Percentiles rank a stretch among this genome's conserved stretches.
Evolutionary conservation across 805 yeast genomes (phyloP).

Genomic region (Ogataea wickerhamii): DNA sequence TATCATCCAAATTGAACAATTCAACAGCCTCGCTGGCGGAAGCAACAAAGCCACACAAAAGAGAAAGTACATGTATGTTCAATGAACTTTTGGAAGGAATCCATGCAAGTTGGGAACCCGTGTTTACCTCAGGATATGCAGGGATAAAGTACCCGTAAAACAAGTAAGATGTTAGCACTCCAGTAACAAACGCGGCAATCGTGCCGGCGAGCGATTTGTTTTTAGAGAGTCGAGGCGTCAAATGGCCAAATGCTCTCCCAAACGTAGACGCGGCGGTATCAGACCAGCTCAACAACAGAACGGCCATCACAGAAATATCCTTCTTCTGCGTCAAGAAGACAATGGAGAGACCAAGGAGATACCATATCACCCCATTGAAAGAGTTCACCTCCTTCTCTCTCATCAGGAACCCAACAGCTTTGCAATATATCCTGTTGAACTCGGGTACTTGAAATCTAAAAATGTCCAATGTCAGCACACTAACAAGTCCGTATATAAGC

Average conservation of each 20-base stretch:
- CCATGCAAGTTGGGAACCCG: conserved; percentile 58
- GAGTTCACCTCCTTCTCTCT: conserved; percentile 72
- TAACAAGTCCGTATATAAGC: conserved; percentile 50
- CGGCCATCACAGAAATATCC: conserved; percentile 75
- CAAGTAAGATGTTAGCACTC: conserved; percentile 59
- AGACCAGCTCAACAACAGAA: conserved; percentile 88
- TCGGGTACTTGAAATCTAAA: conserved; percentile 57
- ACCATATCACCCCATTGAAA: conserved; percentile 87
- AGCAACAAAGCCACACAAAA: conserved; percentile 75
- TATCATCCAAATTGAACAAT: conserved; percentile 78
- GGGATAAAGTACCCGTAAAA: conserved; percentile 78
- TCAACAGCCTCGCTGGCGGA: conserved; percentile 84
- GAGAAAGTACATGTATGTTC: conserved; percentile 48
- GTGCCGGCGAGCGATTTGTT: conserved; percentile 90
- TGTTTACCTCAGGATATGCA: conserved; percentile 47
- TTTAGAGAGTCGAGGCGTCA: conserved; percentile 71
- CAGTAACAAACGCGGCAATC: conserved; percentile 75
- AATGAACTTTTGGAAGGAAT: conserved; percentile 55
- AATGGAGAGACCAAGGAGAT: conserved; percentile 70
- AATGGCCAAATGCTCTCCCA: conserved; percentile 81
- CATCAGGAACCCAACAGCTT: conserved; percentile 73
- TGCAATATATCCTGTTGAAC: conserved; percentile 68
- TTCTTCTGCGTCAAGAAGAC: conserved; percentile 71
- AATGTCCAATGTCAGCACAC: conserved; percentile 60
- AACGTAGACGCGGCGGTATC: conserved; percentile 96